phyloP scores from a whole-genome alignment of 306 rosid species.

The Pyrus bretschneideri region DNA sequence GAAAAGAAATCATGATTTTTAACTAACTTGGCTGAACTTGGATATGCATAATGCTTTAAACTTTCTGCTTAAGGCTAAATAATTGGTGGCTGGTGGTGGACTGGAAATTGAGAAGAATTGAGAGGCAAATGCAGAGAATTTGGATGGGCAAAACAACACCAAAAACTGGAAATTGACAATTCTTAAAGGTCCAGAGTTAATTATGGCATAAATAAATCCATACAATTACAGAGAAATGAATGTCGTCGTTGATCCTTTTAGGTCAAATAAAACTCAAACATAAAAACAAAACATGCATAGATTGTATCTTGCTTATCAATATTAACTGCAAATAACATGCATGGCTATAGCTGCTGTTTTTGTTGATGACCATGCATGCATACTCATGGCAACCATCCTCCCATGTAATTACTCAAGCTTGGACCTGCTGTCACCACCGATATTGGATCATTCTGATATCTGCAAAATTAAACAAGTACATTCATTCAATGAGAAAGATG shows the following conservation, averaged over 20 bases:
- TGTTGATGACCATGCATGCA: neutral
- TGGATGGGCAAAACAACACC: no score
- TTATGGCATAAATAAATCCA: conserved; percentile 1
- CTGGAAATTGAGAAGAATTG: no score
- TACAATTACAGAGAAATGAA: neutral
- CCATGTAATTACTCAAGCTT: conserved; percentile 82
- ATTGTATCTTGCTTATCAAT: neutral
- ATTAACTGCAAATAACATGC: neutral
- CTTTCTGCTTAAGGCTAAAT: no score
- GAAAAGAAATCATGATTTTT: no score
- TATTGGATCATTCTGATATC: conserved; percentile 68
- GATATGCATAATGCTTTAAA: no score
- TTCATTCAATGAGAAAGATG: neutral
- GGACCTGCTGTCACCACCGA: conserved; percentile 79
- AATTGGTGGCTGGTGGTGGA: no score
- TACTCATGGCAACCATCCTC: conserved; percentile 78
- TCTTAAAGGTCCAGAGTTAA: neutral
- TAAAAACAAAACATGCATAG: neutral
- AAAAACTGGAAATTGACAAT: neutral
- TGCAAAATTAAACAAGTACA: conserved; percentile 20
- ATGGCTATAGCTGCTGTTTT: neutral
- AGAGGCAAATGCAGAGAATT: no score
- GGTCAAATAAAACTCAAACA: neutral
- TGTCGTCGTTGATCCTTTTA: neutral
- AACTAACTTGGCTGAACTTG: no score